Conservation (phyloP, 345 rosid genomes). For the Mallotus nudiflorus region DNA sequence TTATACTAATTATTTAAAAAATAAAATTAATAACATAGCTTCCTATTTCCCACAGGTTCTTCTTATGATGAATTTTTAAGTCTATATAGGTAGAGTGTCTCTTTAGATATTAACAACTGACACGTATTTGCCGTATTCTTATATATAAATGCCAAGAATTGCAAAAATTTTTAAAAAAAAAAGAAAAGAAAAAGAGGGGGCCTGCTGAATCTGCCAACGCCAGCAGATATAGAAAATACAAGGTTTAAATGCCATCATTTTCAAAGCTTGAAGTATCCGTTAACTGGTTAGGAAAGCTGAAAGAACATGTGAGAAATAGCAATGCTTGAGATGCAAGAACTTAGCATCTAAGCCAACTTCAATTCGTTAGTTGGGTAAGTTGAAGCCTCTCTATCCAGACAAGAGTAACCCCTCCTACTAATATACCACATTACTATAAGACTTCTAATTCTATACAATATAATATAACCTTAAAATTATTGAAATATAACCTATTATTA, state of each 20-base stretch:
- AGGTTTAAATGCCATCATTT: neutral
- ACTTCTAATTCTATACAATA: neutral
- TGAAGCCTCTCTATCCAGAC: conserved; percentile 48
- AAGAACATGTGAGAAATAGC: neutral
- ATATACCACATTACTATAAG: neutral
- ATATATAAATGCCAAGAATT: neutral
- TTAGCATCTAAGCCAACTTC: conserved; percentile 34
- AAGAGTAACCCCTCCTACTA: conserved; percentile 23
- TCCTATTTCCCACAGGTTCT: too few species aligned
- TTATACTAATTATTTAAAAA: too few species aligned
- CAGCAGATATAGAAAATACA: neutral
- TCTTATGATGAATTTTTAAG: too few species aligned
- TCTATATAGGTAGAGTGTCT: too few species aligned
- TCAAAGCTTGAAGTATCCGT: neutral
- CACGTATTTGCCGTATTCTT: too few species aligned
- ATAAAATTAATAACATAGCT: too few species aligned
- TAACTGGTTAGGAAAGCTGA: conserved; percentile 5
- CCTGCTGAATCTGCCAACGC: neutral
- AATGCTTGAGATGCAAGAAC: conserved; percentile 45
- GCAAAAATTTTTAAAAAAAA: too few species aligned
- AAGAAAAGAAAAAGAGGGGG: neutral
- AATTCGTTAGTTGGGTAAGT: conserved; percentile 49
- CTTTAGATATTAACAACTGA: too few species aligned
- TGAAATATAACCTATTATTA: too few species aligned
- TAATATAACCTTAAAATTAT: neutral